Evolutionary conservation across 192 early-diverging fungal genomes (phyloP).

Genomic region (Haplosporangium gracile): DNA sequence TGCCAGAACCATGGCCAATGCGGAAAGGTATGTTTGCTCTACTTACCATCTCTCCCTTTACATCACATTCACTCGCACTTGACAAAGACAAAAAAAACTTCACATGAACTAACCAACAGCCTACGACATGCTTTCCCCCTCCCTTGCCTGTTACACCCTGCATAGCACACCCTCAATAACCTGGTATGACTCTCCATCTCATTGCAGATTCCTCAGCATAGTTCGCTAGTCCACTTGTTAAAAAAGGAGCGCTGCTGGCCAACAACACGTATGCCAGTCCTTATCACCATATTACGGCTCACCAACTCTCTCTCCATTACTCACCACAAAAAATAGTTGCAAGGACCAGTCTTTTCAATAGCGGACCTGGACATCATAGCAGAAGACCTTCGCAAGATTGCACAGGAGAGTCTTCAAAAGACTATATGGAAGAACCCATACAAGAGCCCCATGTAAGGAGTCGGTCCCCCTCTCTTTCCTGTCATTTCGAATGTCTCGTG

Average conservation of each 20-base stretch:
- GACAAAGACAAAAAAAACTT: neutral
- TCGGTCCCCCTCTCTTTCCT: too few species aligned
- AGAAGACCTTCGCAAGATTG: constrained; percentile 36
- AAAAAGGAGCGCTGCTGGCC: neutral
- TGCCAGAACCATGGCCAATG: constrained; percentile 54
- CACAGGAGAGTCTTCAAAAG: constrained; percentile 40
- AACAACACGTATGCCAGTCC: neutral
- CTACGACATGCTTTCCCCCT: neutral
- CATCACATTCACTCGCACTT: neutral
- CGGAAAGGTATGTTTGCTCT: constrained; percentile 34
- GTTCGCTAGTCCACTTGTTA: neutral
- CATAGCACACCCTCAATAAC: constrained; percentile 51
- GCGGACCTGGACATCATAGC: constrained; percentile 53
- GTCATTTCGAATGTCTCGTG: neutral
- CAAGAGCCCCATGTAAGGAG: constrained; percentile 40
- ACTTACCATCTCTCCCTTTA: neutral
- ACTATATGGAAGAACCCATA: constrained; percentile 55
- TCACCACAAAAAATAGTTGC: constrained; percentile 17
- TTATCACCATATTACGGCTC: neutral
- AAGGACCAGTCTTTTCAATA: constrained; percentile 42
- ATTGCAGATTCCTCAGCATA: neutral
- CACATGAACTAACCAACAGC: neutral
- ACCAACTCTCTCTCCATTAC: too few species aligned
- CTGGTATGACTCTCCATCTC: constrained; percentile 16
- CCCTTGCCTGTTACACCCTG: neutral